Evolutionary conservation across 192 early-diverging fungal genomes (phyloP).

Genomic region (Gigaspora rosea): DNA sequence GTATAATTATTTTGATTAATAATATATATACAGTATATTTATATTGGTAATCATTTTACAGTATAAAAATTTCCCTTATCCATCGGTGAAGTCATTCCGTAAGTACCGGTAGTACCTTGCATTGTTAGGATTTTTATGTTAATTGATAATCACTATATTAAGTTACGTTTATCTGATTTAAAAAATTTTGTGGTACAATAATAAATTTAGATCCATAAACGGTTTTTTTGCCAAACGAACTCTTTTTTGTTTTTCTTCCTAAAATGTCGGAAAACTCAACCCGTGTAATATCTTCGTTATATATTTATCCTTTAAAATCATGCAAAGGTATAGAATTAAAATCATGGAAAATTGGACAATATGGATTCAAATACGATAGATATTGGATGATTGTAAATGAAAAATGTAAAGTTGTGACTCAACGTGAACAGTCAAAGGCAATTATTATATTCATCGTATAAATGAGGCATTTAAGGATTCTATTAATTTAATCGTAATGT

Average conservation of each 20-base stretch:
- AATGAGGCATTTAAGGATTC: constrained; percentile 1
- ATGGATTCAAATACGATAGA: constrained; percentile 37
- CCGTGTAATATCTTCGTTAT: not conserved
- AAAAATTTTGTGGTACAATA: no score
- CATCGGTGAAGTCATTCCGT: no score
- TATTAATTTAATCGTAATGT: not conserved
- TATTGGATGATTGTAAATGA: constrained; percentile 37
- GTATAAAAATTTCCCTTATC: no score
- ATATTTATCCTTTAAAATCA: constrained; percentile 61
- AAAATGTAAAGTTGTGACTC: constrained; percentile 19
- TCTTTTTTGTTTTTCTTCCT: not conserved
- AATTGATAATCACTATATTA: no score
- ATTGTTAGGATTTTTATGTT: no score
- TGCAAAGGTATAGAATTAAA: constrained; percentile 50
- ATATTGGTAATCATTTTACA: no score
- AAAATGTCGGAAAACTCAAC: not conserved
- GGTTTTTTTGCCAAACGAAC: not conserved
- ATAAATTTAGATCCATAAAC: no score
- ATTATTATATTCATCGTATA: constrained; percentile 12
- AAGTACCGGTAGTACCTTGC: no score
- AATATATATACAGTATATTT: no score
- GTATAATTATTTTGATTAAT: no score
- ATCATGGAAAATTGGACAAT: constrained; percentile 6
- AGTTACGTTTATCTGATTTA: no score
- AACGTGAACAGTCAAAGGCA: constrained; percentile 28